Evolutionary conservation across 352 stramenopile species (phyloP).

Genomic region (Phytophthora lateralis): DNA sequence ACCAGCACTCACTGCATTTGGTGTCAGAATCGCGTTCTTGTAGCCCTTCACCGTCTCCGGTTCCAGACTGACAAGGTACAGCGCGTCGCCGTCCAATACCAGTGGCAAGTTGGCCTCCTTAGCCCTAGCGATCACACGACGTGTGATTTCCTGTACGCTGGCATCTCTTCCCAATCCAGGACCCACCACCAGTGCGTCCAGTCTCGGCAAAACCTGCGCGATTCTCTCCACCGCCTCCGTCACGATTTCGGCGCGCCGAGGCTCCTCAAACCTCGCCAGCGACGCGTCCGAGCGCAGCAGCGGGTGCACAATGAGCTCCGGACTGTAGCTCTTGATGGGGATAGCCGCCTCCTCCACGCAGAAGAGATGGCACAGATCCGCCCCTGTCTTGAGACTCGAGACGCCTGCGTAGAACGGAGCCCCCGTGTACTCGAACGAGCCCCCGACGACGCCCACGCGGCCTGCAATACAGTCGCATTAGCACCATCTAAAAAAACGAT

Average conservation of each 20-base stretch:
- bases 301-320: constrained; percentile 95
- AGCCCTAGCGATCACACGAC: constrained; percentile 75
- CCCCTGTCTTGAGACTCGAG: constrained; percentile 92
- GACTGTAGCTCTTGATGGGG: constrained; percentile 98
- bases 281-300: constrained; percentile 65
- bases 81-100: constrained; percentile 95
- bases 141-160: constrained; percentile 82
- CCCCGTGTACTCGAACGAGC: constrained; percentile 97
- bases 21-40: constrained; percentile 91
- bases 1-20: constrained; percentile 79
- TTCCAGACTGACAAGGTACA: constrained; percentile 90
- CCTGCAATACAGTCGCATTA: constrained; percentile 36
- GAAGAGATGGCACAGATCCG: constrained; percentile 96
- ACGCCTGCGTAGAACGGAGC: constrained; percentile 97
- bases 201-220: constrained; percentile 57
- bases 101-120: constrained; percentile 78
- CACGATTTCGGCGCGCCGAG: constrained; percentile 32
- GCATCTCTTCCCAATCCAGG: constrained; percentile 93
- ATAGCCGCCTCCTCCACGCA: constrained; percentile 93
- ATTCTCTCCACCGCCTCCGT: constrained; percentile 53
- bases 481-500: neutral
- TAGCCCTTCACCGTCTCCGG: constrained; percentile 69
- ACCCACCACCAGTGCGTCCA: constrained; percentile 90
- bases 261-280: constrained; percentile 21
- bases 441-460: constrained; percentile 93